Percentiles rank a stretch among this genome's conserved stretches.
Evolutionary conservation across 2,329 filamentous ascomycete species (phyloP).

Genomic region (Fusarium cyanostomum): DNA sequence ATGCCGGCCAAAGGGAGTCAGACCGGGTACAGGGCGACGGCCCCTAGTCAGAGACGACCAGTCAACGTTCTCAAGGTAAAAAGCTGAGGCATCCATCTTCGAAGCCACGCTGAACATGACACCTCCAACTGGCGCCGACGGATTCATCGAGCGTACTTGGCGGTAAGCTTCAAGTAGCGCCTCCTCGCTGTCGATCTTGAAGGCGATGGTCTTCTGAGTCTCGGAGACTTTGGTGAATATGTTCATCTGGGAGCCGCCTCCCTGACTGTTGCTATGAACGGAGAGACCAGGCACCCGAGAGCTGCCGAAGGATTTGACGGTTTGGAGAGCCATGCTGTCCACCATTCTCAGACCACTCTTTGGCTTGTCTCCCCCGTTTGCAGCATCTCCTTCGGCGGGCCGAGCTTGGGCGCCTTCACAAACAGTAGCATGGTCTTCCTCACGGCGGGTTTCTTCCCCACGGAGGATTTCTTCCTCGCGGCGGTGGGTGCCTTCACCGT

Average conservation of each 20-base stretch:
- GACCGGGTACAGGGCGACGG: no score
- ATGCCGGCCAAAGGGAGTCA: no score
- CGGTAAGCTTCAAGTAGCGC: constrained; percentile 11
- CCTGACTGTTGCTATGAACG: constrained; percentile 12
- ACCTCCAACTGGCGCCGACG: not conserved
- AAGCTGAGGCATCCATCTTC: not conserved
- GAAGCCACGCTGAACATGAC: constrained; percentile 13
- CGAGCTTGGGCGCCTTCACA: not conserved
- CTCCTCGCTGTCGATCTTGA: constrained; percentile 15
- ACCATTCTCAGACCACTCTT: constrained; percentile 3
- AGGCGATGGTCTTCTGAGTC: constrained; percentile 2
- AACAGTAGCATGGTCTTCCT: no score
- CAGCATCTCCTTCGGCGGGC: not conserved
- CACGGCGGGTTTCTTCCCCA: no score
- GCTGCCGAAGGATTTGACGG: not conserved
- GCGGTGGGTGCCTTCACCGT: no score
- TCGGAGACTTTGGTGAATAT: constrained; percentile 12
- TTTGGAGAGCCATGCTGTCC: constrained; percentile 10
- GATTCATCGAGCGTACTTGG: constrained; percentile 21
- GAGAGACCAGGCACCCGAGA: not conserved
- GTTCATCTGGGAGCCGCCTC: constrained; percentile 12
- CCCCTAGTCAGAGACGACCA: not conserved
- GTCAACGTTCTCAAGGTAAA: not conserved
- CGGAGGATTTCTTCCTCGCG: no score
- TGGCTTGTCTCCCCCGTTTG: not conserved